Evolutionary conservation across 2,329 filamentous ascomycete genomes (phyloP), one percentile per base, ranked within the genome.

Genomic region (Leptographium wingfieldii): DNA sequence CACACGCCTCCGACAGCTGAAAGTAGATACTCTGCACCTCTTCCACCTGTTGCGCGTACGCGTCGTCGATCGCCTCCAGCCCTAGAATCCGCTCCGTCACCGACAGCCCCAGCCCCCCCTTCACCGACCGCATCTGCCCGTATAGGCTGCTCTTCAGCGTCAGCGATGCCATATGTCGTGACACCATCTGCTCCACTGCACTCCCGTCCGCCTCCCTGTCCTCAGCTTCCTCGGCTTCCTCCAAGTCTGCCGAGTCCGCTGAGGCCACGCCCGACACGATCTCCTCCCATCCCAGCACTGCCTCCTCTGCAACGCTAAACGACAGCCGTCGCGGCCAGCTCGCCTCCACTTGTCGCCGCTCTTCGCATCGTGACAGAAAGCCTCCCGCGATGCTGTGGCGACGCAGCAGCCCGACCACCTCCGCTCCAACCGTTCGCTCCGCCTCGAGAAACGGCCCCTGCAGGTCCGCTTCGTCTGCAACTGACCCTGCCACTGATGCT

Each of bases 251-350:
- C 33, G 27, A 56, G 29, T 52, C 51, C 10, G 31, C 63, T n/a
- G 33, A 55, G 19, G 40, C 59, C 4, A 16, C 56, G 5, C 16
- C 58, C 5, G 74, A 73, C 4, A 76, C 70, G 31, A 86, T 71
- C 55, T 81, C 78, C 5, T 80, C 74, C 87, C 87, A 91, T 19
- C 73, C 76, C 1, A 91, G 73, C 9, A 92, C 73, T n/a, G 84
- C 87, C 62, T 90, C 86, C 71, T 89, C 87, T 1, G 86, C 88
- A 53, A 86, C 79, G 61, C 85, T 84, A 69, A 92, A 92, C 4
- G 87, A 91, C 63, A 92, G 77, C 52, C 87, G 81, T 1, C 87
- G 83, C 1, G 87, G 82, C 81, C 85, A 89, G 60, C 81, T 72
- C 9, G 59, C 52, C 6, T 59, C 59, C 25, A 16, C 25, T 5